Evolutionary conservation across 768 basidiomycete species (phyloP), one percentile per base, ranked within the genome.

Genomic region (Tulasnella sp.): DNA sequence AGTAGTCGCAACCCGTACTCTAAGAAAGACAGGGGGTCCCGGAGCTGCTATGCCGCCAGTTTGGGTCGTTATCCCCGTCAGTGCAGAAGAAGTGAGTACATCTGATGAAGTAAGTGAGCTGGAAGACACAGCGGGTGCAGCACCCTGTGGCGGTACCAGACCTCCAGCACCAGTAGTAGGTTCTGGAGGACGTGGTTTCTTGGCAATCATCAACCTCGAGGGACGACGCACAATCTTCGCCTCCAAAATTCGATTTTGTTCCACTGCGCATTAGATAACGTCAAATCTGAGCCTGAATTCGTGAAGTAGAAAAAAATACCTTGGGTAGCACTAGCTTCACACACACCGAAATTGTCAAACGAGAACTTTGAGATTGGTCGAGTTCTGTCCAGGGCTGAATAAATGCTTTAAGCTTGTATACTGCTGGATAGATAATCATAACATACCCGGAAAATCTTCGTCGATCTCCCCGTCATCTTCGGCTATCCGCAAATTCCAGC

Each of bases 391-490:
- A 92, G 85, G 0, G 93, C 93, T 93, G 57, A n/a, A 19, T 56
- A 19, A 41, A 51, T n/a, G n/a, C n/a, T n/a, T n/a, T 19, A 22
- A 19, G 10, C 40, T 20, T 45, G 20, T 25, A 16, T 16, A 45
- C 8, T 16, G n/a, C 19, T 22, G 19, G 40, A 42, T 42, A 13
- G 15, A 8, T 41, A 27, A 45, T 28, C 12, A 51, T 29, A 13
- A 72, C 86, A 59, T 63, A 93, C 92, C 85, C 20, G 93, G 95
- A 62, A 92, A 98, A 67, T 99, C 95, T 63, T 96, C 95, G 62
- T 99, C 95, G 0, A 98, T 89, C 64, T 96, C 93, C 13, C 95
- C 95, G 63, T 98, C 92, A 39, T 91, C 87, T 60, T 99, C 95
- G 1, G 90, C 86, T 48, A 98, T 90, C 53, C 89, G 71, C 66